phyloP scores from a whole-genome alignment of 768 basidiomycete species.

The Termitomyces sp. region DNA sequence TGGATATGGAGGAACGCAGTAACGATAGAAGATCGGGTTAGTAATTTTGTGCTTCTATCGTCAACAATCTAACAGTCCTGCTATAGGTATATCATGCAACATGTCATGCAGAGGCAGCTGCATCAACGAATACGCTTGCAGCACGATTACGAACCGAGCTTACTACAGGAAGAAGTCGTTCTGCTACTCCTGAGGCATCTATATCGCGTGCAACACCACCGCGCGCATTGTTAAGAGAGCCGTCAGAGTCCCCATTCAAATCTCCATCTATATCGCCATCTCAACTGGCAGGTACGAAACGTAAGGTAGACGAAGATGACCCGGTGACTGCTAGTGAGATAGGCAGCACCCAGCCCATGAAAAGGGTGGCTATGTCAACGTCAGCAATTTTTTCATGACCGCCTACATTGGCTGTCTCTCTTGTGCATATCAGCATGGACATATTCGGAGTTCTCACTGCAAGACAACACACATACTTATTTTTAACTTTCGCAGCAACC shows the following conservation, averaged over 20 bases:
- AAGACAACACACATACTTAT: conserved; percentile 12
- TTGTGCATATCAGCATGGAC: conserved; percentile 5
- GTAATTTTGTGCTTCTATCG: conserved; percentile 18
- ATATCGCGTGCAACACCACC: conserved; percentile 35
- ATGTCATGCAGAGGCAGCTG: conserved; percentile 79
- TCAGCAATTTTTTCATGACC: conserved; percentile 13
- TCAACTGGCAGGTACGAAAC: conserved; percentile 57
- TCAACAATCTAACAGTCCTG: neutral
- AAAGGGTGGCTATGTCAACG: conserved; percentile 55
- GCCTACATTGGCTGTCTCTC: neutral
- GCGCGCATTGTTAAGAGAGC: conserved; percentile 24
- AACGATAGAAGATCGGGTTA: conserved; percentile 75
- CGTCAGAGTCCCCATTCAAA: conserved; percentile 25
- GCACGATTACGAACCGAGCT: conserved; percentile 62
- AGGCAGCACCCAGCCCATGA: conserved; percentile 57
- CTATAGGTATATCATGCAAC: conserved; percentile 89
- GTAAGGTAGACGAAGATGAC: conserved; percentile 64
- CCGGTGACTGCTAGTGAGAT: conserved; percentile 31
- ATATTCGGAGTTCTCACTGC: conserved; percentile 9
- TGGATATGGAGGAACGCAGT: conserved; percentile 97
- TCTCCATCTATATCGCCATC: conserved; percentile 44
- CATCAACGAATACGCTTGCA: conserved; percentile 60
- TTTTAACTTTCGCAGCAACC: conserved; percentile 10
- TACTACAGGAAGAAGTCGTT: conserved; percentile 62
- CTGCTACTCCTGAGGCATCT: conserved; percentile 65